phyloP scores from a whole-genome alignment of 2,329 filamentous ascomycete genomes.

The Xylaria sp. region DNA sequence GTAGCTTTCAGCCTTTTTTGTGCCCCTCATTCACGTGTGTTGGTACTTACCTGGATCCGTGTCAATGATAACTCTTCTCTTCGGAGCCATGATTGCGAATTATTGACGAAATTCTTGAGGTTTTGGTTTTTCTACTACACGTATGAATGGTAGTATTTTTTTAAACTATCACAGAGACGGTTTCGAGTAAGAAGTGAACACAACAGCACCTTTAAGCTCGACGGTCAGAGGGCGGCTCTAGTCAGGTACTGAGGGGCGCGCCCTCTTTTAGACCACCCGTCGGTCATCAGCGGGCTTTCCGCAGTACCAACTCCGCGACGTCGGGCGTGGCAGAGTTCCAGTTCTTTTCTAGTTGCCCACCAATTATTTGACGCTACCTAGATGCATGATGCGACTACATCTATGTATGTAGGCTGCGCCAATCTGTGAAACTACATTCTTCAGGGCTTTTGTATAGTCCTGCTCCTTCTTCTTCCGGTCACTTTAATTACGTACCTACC shows the following conservation, averaged over 20 bases:
- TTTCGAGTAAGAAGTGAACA: not conserved
- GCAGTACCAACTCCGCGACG: not conserved
- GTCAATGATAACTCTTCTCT: conserved; percentile 89
- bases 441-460: not conserved
- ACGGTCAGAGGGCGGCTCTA: conserved; percentile 7
- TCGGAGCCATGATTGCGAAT: conserved; percentile 66
- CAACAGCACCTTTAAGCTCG: not conserved
- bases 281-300: conserved; percentile 44
- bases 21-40: conserved; percentile 13
- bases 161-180: not conserved
- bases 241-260: conserved; percentile 26
- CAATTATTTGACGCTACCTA: not conserved
- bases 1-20: not conserved
- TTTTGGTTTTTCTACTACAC: not conserved
- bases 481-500: no score
- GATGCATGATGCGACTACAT: no score
- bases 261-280: conserved; percentile 31
- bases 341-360: conserved; percentile 6
- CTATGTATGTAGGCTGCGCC: not conserved
- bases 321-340: conserved; percentile 11
- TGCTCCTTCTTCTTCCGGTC: not conserved
- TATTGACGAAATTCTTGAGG: conserved; percentile 6
- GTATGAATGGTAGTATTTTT: not conserved
- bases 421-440: not conserved
- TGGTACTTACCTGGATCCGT: conserved; percentile 79